Percentiles rank a stretch among this genome's conserved stretches.
These are phyloP conservation scores for Zygosaccharomyces rouxii DNA, from an alignment of 805 yeast genomes.

Conservation along the genomic window DNA sequence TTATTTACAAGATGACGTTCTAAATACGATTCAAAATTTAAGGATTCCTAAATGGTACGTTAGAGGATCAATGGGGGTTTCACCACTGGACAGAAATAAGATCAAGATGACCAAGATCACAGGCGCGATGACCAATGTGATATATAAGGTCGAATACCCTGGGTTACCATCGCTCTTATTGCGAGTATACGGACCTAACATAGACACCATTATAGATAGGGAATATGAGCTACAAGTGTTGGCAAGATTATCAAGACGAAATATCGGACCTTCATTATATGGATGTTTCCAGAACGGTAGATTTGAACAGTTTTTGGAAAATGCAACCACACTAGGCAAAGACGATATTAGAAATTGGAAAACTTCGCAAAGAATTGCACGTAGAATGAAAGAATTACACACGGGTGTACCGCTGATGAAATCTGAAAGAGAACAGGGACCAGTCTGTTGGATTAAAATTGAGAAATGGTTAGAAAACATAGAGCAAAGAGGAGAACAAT, in stretches of 20 bases:
- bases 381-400: slow-evolving; percentile 95
- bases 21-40: slow-evolving; percentile 58
- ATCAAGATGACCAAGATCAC: slow-evolving; percentile 64
- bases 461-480: slow-evolving; percentile 63
- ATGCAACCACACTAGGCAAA: slow-evolving; percentile 72
- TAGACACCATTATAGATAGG: slow-evolving; percentile 80
- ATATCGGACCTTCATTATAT: slow-evolving; percentile 81
- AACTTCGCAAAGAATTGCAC: slow-evolving; percentile 77
- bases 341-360: slow-evolving; percentile 70
- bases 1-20: slow-evolving; percentile 77
- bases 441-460: slow-evolving; percentile 66
- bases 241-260: slow-evolving; percentile 64
- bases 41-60: slow-evolving; percentile 74
- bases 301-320: slow-evolving; percentile 85
- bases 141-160: slow-evolving; percentile 69
- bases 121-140: slow-evolving; percentile 92
- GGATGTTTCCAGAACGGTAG: slow-evolving; percentile 93
- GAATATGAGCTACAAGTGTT: slow-evolving; percentile 70
- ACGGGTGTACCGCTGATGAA: slow-evolving; percentile 62
- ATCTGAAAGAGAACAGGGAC: slow-evolving; percentile 54
- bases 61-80: slow-evolving; percentile 34
- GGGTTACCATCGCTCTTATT: slow-evolving; percentile 60
- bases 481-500: slow-evolving; percentile 35
- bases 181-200: slow-evolving; percentile 86
- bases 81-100: slow-evolving; percentile 37